Evolutionary conservation across 1,284 basidiomycete species (phyloP).

Genomic region (Sanghuangporus sanghuang): DNA sequence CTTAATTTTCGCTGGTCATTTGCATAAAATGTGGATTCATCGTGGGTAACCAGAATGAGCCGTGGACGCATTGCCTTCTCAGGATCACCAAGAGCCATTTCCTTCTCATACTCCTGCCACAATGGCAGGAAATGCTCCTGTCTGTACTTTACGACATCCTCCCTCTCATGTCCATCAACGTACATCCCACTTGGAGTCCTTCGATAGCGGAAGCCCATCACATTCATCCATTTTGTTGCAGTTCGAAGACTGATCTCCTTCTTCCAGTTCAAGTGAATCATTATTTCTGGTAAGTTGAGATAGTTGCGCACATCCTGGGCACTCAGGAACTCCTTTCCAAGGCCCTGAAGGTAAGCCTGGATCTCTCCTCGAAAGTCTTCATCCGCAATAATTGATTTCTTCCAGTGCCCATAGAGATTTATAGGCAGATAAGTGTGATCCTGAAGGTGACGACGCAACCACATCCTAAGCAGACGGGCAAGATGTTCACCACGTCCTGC

Average conservation of each 20-base stretch:
- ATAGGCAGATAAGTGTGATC: neutral
- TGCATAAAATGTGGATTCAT: slow-evolving; percentile 35
- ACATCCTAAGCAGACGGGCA: neutral
- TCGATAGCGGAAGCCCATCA: slow-evolving; percentile 21
- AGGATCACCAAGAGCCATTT: neutral
- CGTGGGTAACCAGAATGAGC: no score
- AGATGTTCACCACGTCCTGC: neutral
- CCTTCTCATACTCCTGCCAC: slow-evolving; percentile 4
- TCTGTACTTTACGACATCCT: slow-evolving; percentile 29
- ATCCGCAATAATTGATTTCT: slow-evolving; percentile 14
- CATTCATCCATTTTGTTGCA: slow-evolving; percentile 27
- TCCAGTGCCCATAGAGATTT: slow-evolving; percentile 12
- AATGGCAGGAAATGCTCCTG: slow-evolving; percentile 16
- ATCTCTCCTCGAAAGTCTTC: slow-evolving; percentile 22
- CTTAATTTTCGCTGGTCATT: slow-evolving; percentile 28
- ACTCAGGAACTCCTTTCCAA: slow-evolving; percentile 5
- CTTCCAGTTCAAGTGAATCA: slow-evolving; percentile 5
- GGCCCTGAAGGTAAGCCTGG: slow-evolving; percentile 15
- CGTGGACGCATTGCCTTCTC: no score
- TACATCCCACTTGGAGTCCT: slow-evolving; percentile 28
- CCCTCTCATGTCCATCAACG: slow-evolving; percentile 30
- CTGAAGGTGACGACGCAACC: neutral
- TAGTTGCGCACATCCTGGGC: neutral
- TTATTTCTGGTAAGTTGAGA: neutral
- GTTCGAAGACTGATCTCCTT: slow-evolving; percentile 21